Conservation (phyloP, 306 rosid species). For the Abrus precatorius region DNA sequence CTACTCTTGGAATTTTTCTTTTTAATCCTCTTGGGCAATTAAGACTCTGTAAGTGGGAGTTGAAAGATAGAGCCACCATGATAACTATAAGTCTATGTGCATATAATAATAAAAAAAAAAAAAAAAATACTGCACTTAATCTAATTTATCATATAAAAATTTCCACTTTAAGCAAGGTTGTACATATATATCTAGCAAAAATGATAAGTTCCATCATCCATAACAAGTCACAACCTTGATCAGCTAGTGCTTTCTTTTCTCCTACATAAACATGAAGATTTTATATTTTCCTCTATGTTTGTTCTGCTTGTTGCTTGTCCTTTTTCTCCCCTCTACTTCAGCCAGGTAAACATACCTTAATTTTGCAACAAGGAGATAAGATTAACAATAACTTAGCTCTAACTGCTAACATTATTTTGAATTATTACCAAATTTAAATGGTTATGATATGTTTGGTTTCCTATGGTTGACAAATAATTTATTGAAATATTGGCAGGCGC, state of each 20-base stretch:
- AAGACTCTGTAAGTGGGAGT: background rate
- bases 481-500: constrained; percentile 17
- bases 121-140: background rate
- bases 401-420: background rate
- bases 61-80: background rate
- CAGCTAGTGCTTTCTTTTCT: background rate
- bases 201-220: background rate
- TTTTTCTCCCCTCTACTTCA: constrained; percentile 18
- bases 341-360: background rate
- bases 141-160: background rate
- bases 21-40: background rate
- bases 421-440: background rate
- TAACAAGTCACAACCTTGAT: constrained; percentile 8
- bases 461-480: background rate
- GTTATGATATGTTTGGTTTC: background rate
- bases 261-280: background rate
- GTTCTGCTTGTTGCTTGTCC: constrained; percentile 25
- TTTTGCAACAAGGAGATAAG: background rate
- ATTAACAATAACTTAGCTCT: background rate
- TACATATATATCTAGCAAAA: background rate
- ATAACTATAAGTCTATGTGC: background rate
- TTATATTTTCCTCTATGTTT: background rate
- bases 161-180: background rate
- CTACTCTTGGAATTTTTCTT: background rate
- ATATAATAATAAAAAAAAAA: background rate